These are phyloP conservation scores for Coccomyxa sp. DNA, from an alignment of 139 green algal species.

Conservation along the genomic window DNA sequence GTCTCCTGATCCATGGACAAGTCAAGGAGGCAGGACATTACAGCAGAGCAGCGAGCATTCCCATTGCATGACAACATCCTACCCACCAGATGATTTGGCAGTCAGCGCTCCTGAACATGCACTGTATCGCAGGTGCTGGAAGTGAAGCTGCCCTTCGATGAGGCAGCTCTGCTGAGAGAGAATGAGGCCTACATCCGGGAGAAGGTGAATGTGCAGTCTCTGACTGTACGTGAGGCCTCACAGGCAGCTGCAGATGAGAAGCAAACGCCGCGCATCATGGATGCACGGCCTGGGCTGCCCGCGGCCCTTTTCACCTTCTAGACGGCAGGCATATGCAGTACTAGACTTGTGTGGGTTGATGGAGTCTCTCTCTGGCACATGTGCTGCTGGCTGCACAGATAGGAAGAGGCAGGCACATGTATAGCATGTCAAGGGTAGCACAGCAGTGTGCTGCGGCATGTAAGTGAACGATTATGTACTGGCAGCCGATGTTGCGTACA, in stretches of 20 bases:
- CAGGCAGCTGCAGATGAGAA: slow-evolving; percentile 1
- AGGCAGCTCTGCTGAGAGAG: slow-evolving; percentile 64
- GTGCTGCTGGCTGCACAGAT: no score
- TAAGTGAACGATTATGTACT: no score
- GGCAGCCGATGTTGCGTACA: no score
- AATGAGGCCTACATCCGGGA: slow-evolving; percentile 66
- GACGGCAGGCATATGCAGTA: no score
- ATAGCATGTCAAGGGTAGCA: no score
- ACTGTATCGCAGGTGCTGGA: slow-evolving; percentile 36
- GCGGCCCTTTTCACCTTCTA: not conserved
- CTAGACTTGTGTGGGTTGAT: no score
- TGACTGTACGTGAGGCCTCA: not conserved
- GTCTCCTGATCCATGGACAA: no score
- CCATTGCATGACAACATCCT: not conserved
- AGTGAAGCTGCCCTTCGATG: slow-evolving; percentile 71
- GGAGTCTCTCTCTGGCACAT: no score
- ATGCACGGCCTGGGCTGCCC: not conserved
- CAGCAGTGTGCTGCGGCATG: no score
- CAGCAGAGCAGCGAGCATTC: no score
- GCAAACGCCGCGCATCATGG: not conserved
- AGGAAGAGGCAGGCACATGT: no score
- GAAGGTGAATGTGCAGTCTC: slow-evolving; percentile 4
- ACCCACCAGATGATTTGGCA: not conserved
- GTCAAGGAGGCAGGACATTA: no score
- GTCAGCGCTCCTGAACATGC: not conserved